phyloP scores from a whole-genome alignment of 805 yeast genomes.

The Barnettozyma sucrosica region DNA sequence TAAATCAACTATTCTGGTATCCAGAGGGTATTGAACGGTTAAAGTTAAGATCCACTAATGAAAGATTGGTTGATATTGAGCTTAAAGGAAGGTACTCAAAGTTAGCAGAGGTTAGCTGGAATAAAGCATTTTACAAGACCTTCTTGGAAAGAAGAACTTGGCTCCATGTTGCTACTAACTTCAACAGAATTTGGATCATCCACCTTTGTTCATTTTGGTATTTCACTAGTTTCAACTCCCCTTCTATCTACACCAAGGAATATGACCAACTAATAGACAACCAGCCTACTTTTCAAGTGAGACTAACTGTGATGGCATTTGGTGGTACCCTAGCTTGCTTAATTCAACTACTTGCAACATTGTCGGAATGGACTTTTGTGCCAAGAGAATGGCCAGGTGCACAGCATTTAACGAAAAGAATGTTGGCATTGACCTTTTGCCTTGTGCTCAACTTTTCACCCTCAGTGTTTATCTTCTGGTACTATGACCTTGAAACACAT shows the following conservation, averaged over 20 bases:
- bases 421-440: constrained; percentile 37
- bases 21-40: constrained; percentile 62
- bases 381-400: constrained; percentile 75
- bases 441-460: constrained; percentile 48
- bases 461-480: constrained; percentile 42
- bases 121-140: constrained; percentile 63
- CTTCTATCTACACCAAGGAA: constrained; percentile 58
- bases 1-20: constrained; percentile 86
- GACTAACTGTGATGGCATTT: constrained; percentile 52
- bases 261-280: constrained; percentile 50
- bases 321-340: constrained; percentile 63
- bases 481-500: constrained; percentile 34
- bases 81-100: constrained; percentile 46
- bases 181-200: constrained; percentile 74
- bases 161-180: constrained; percentile 69
- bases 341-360: constrained; percentile 50
- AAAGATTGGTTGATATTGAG: constrained; percentile 45
- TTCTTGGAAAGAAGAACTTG: constrained; percentile 70
- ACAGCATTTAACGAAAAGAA: constrained; percentile 46
- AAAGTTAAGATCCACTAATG: constrained; percentile 34
- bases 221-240: constrained; percentile 65
- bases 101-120: constrained; percentile 59
- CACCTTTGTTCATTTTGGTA: constrained; percentile 76
- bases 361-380: constrained; percentile 56
- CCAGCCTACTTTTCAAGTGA: constrained; percentile 54